phyloP scores from a whole-genome alignment of 2,329 filamentous ascomycete species.

The Cordyceps militaris region DNA sequence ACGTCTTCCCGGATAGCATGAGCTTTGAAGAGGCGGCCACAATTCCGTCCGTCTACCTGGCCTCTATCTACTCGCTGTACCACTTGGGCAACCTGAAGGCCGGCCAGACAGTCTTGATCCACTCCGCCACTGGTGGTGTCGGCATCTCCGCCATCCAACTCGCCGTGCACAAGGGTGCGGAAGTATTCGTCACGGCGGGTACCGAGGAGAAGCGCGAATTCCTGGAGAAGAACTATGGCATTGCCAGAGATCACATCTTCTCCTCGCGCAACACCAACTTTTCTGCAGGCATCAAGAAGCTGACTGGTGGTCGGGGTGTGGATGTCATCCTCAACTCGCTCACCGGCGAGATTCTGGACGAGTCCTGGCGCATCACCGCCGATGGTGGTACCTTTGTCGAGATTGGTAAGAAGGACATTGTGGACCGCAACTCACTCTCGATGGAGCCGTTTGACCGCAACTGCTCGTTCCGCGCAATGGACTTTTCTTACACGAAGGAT shows the following conservation, averaged over 20 bases:
- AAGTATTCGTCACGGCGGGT: slow-evolving; percentile 24
- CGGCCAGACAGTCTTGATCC: slow-evolving; percentile 29
- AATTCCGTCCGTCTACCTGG: slow-evolving; percentile 26
- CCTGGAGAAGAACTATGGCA: slow-evolving; percentile 20
- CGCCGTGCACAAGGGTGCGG: slow-evolving; percentile 20
- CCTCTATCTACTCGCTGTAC: slow-evolving; percentile 19
- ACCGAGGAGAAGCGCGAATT: slow-evolving; percentile 24
- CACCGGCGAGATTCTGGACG: slow-evolving; percentile 25
- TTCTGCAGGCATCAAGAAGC: slow-evolving; percentile 18
- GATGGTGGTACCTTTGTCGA: slow-evolving; percentile 26
- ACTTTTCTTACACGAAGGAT: slow-evolving; percentile 15
- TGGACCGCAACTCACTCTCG: slow-evolving; percentile 16
- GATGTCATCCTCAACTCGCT: slow-evolving; percentile 30
- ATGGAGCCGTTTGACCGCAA: slow-evolving; percentile 31
- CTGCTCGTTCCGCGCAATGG: slow-evolving; percentile 25
- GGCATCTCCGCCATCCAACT: slow-evolving; percentile 27
- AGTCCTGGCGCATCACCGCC: slow-evolving; percentile 29
- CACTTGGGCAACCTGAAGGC: slow-evolving; percentile 22
- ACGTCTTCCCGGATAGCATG: slow-evolving; percentile 28
- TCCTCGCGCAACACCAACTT: slow-evolving; percentile 24
- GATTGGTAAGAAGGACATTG: slow-evolving; percentile 28
- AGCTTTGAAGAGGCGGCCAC: slow-evolving; percentile 28
- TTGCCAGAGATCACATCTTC: slow-evolving; percentile 27
- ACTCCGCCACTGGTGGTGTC: slow-evolving; percentile 25
- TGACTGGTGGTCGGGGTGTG: slow-evolving; percentile 25